phyloP scores from a whole-genome alignment of 306 rosid species.

The Senna siamea region DNA sequence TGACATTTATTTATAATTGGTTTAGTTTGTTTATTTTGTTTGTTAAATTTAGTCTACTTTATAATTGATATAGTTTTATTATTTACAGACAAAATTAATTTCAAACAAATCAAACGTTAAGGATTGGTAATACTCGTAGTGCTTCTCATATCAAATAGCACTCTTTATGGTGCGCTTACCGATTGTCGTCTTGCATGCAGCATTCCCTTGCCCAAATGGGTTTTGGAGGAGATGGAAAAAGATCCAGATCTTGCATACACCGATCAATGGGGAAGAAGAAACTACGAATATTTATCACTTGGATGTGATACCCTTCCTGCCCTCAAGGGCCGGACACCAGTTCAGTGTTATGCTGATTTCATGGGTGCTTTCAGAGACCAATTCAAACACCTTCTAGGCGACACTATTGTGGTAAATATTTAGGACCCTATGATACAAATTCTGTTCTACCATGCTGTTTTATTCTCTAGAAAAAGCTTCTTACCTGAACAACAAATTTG shows the following conservation, averaged over 20 bases:
- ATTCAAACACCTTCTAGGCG: slow-evolving; percentile 82
- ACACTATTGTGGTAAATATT: slow-evolving; percentile 81
- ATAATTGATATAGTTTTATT: too few relatives aligned
- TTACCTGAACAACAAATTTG: slow-evolving; percentile 10
- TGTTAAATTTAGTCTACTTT: too few relatives aligned
- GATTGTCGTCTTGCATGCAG: slow-evolving; percentile 45
- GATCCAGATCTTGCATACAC: slow-evolving; percentile 90
- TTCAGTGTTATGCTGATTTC: slow-evolving; percentile 92
- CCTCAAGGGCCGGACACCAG: slow-evolving; percentile 91
- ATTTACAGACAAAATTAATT: too few relatives aligned
- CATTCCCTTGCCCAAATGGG: slow-evolving; percentile 97
- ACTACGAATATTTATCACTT: slow-evolving; percentile 80
- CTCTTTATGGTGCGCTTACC: background rate
- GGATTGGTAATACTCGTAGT: background rate
- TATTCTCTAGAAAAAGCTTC: background rate
- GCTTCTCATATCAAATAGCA: background rate
- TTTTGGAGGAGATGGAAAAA: slow-evolving; percentile 67
- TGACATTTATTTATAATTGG: too few relatives aligned
- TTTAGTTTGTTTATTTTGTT: too few relatives aligned
- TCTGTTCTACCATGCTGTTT: background rate
- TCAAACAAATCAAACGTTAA: too few relatives aligned
- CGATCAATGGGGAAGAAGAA: slow-evolving; percentile 98
- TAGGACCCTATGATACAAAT: background rate
- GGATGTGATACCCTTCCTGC: slow-evolving; percentile 86
- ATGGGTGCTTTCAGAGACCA: slow-evolving; percentile 87